Base-by-base conservation (phyloP, 352 stramenopile species). In the Pythium vanterpoolii region DNA sequence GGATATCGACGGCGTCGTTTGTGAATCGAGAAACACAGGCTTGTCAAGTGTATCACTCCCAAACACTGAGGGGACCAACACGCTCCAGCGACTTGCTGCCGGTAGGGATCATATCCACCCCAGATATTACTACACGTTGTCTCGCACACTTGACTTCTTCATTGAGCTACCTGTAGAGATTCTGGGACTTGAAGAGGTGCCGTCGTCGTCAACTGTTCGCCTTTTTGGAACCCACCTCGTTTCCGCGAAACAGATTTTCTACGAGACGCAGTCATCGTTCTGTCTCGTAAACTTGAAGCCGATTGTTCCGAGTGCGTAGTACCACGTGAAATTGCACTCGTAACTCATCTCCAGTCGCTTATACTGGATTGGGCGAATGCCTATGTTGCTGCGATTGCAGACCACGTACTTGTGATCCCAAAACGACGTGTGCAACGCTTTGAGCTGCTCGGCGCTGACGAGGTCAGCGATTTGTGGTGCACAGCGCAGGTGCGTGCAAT, bases 201-300 rank as follows among this genome's bases (percentile, higher is more conserved):
- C 39, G 4, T 24, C 11, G 13, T 6, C 28, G 8, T 42, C 34
- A 21, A 28, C 11, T 49, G n/a, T 67, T 76, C 23, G 77, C 74
- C 30, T 68, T 44, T 91, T 89, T 53, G 79, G 79, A 3, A 60
- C 73, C 26, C 73, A 77, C 45, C 66, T 68, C 8, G 69, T 95
- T 5, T 33, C 61, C 3, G 43, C 63, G 21, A 69, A 68, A 5
- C 72, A 93, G 58, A 48, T 93, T 1, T 93, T 93, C 55, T 79
- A 80, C 55, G 59, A 87, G 48, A 82, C 73, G 5, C 9, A 56
- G 5, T 56, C 79, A 10, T 89, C 76, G 3, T 85, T 86, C 31
- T 89, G 82, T 27, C 80, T 98, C 65, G 93, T 98, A 24, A 98
- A 98, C 64, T 74, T 98, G 31, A 96, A 97, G 52, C 95, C 93